A percentile compares a stretch with the other conserved stretches of the same genome.
These are phyloP conservation scores for Boletus rex-veris DNA, from an alignment of 768 basidiomycete genomes.

Conservation along the genomic window DNA sequence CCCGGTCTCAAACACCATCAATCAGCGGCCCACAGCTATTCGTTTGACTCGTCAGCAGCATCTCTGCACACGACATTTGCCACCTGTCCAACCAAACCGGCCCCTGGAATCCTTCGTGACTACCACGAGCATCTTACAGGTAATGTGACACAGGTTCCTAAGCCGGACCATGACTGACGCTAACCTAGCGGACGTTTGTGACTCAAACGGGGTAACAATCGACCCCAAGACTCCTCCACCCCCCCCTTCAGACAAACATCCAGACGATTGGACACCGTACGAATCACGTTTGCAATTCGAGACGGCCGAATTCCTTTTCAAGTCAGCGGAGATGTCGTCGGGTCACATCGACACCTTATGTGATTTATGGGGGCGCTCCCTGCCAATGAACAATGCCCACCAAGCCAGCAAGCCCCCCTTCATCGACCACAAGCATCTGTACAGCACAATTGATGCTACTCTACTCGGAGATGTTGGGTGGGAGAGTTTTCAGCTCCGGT, in stretches of 20 bases:
- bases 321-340: not conserved
- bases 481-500: conserved; percentile 24
- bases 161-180: no score
- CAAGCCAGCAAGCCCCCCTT: not conserved
- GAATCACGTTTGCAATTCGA: not conserved
- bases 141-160: not conserved
- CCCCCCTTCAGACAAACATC: not conserved
- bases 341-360: not conserved
- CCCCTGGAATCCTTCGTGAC: not conserved
- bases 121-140: not conserved
- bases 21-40: not conserved
- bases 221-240: not conserved
- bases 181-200: not conserved
- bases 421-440: conserved; percentile 1
- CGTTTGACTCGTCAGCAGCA: not conserved
- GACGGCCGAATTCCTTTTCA: not conserved
- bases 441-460: conserved; percentile 33
- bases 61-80: no score
- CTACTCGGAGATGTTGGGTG: conserved; percentile 36
- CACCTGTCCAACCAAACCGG: not conserved
- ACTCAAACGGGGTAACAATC: not conserved
- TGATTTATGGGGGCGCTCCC: not conserved
- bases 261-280: not conserved
- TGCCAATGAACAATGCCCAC: not conserved
- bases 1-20: not conserved